Conservation (phyloP, 2,329 filamentous ascomycete genomes). For the Aspergillus aculeatinus region DNA sequence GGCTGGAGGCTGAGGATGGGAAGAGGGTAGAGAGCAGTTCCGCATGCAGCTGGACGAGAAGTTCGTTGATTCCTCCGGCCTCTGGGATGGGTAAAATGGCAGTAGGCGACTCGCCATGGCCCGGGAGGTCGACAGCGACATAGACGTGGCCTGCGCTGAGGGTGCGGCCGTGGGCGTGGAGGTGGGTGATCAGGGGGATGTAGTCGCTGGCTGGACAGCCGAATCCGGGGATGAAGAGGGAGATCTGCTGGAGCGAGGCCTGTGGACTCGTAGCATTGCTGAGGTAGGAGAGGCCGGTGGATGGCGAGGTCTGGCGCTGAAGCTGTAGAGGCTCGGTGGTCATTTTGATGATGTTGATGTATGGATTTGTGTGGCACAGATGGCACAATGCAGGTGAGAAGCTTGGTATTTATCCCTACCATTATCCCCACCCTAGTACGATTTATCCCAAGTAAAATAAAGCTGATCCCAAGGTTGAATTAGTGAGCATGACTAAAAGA, state of each 20-base stretch:
- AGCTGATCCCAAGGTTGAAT: too few relatives aligned
- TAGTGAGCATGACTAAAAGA: too few relatives aligned
- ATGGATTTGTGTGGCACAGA: too few relatives aligned
- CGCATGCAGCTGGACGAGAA: neutral
- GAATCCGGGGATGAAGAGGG: neutral
- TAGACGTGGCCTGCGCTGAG: neutral
- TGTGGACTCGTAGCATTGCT: neutral
- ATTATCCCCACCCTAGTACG: too few relatives aligned
- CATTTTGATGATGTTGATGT: too few relatives aligned
- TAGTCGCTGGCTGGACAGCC: slow-evolving; percentile 1
- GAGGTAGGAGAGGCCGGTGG: slow-evolving; percentile 1
- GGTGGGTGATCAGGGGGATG: neutral
- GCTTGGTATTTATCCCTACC: too few relatives aligned
- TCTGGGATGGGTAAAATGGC: neutral
- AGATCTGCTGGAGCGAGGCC: neutral
- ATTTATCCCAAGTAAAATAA: too few relatives aligned
- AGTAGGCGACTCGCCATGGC: neutral
- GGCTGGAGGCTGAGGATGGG: too few relatives aligned
- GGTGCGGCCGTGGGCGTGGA: neutral
- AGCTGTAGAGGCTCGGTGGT: too few relatives aligned
- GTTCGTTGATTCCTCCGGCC: neutral
- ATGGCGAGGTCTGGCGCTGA: neutral
- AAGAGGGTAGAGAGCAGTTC: neutral
- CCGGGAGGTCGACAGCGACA: neutral
- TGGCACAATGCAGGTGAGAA: too few relatives aligned